Evolutionary conservation across 1,139 yeast species (phyloP), one percentile per base, ranked within the genome.

Genomic region (Blastobotrys petasosporus): DNA sequence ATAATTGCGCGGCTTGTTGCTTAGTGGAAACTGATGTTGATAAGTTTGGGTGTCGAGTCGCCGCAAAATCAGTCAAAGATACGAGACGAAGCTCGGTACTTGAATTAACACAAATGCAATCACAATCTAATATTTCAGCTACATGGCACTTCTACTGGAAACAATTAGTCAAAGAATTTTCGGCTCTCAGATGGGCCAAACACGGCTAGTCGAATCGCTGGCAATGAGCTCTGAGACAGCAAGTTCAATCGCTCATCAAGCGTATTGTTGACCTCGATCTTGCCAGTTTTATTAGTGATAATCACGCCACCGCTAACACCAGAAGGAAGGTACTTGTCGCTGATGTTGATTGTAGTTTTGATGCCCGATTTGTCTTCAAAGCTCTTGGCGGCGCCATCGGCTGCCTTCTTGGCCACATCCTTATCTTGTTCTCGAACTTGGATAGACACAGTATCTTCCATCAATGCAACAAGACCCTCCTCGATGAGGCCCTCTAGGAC

Each of bases 161-260:
- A 33, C 16, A 15, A 9, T 30, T 76, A 90, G 64, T 88, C 94
- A 63, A 87, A 86, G 77, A 87, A 90, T 73, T 86, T 86, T 76
- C 97, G 85, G 46, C 92, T 68, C 49, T 77, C 69, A 28, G 97
- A 84, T 49, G 86, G 82, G 46, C 98, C 98, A 66, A 88, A 92
- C 63, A 92, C 72, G 60, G 88, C 95, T 54, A 84, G 73, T 71
- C 97, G 82, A 56, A 94, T 82, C 46, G 90, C 94, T 44, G 99
- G 99, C 57, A 94, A 77, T 7, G 96, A 85, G 61, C 81, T 86
- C 65, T 85, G 85, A 41, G 85, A 77, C 61, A 92, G 75, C 54
- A 94, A 72, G 61, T 80, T 77, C 63, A 92, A 78, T 70, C 99
- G 85, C 73, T 90, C 97, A 61, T 87, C 96, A 62, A 94, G 77